phyloP scores from a whole-genome alignment of 257 asterid species.

The Jacaranda copaia region DNA sequence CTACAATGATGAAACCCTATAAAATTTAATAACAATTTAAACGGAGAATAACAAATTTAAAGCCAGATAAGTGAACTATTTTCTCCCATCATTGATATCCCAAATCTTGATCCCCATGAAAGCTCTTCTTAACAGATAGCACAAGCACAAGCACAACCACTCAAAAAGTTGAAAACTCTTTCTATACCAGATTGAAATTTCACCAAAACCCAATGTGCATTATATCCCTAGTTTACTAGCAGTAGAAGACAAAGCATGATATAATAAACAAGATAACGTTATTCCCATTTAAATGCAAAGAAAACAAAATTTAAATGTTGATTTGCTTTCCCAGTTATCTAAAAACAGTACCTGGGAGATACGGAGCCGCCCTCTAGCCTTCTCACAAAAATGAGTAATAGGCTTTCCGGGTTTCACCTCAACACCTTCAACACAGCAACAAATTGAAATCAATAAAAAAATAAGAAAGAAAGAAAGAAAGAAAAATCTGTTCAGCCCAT shows the following conservation, averaged over 20 bases:
- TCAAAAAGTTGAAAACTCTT: background rate
- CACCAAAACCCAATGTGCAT: constrained; percentile 3
- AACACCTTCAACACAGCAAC: constrained; percentile 54
- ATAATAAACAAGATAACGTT: background rate
- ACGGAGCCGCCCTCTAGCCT: constrained; percentile 69
- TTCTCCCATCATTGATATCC: background rate
- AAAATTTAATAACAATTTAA: constrained; percentile 8
- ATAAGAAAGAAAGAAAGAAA: no score
- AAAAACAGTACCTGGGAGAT: constrained; percentile 68
- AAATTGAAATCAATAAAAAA: background rate
- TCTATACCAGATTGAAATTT: background rate
- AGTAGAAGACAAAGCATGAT: background rate
- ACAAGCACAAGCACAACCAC: background rate
- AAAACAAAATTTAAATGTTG: background rate
- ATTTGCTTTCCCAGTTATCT: background rate
- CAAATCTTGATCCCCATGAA: background rate
- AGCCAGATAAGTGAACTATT: background rate
- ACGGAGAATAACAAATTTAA: background rate
- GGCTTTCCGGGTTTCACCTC: constrained; percentile 80
- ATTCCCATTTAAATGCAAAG: background rate
- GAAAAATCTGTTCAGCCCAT: background rate
- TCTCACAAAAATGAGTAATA: constrained; percentile 59
- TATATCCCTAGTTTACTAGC: background rate
- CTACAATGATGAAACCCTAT: constrained; percentile 11
- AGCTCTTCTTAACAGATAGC: background rate